phyloP scores from a whole-genome alignment of 805 yeast genomes.

The Myxozyma udenii region DNA sequence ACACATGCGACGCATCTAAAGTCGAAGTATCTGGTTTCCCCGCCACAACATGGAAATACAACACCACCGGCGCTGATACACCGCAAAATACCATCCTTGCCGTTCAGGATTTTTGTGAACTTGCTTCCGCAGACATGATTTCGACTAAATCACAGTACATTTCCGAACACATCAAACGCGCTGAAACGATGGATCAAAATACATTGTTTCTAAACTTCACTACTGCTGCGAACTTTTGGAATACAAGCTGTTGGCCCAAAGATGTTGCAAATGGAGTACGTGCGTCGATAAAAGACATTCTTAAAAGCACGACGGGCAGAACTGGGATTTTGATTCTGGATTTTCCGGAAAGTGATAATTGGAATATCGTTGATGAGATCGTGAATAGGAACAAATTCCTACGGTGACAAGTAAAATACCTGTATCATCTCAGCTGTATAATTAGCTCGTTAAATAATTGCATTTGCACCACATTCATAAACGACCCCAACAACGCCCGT shows the following conservation, averaged over 20 bases:
- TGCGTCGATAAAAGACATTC: slow-evolving; percentile 21
- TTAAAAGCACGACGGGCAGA: slow-evolving; percentile 34
- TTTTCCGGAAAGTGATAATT: slow-evolving; percentile 59
- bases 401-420: too few relatives aligned
- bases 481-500: too few relatives aligned
- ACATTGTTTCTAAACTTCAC: slow-evolving; percentile 70
- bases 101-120: slow-evolving; percentile 74
- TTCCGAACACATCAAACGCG: slow-evolving; percentile 53
- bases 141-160: slow-evolving; percentile 56
- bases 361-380: slow-evolving; percentile 53
- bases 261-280: slow-evolving; percentile 55
- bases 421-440: too few relatives aligned
- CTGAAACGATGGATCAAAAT: slow-evolving; percentile 45
- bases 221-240: slow-evolving; percentile 69
- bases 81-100: slow-evolving; percentile 39
- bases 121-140: slow-evolving; percentile 52
- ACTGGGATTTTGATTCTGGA: slow-evolving; percentile 67
- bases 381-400: slow-evolving; percentile 41
- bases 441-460: too few relatives aligned
- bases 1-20: slow-evolving; percentile 33
- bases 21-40: slow-evolving; percentile 56
- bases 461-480: too few relatives aligned
- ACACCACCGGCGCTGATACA: slow-evolving; percentile 65
- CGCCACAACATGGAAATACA: slow-evolving; percentile 64
- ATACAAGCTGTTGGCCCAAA: slow-evolving; percentile 71